These are phyloP conservation scores for Xylona heveae DNA, from an alignment of 495 filamentous ascomycete genomes.

Conservation along the genomic window DNA sequence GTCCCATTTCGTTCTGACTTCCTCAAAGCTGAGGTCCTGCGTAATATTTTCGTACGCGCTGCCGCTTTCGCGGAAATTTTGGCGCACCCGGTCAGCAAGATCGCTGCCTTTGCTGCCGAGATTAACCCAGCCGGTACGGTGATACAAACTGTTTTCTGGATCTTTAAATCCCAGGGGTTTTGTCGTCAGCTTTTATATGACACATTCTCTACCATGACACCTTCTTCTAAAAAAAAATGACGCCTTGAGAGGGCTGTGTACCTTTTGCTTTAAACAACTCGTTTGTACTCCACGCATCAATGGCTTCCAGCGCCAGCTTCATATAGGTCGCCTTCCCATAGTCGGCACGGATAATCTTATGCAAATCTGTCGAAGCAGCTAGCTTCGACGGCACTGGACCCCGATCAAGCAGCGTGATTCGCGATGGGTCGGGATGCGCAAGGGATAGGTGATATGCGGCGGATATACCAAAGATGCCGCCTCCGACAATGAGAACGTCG, in stretches of 20 bases:
- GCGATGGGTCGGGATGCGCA: slow-evolving; percentile 8
- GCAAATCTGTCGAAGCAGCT: slow-evolving; percentile 13
- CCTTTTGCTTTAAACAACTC: slow-evolving; percentile 2
- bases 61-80: background rate
- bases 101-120: slow-evolving; percentile 3
- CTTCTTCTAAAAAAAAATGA: slow-evolving; percentile 4
- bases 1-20: background rate
- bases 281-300: slow-evolving; percentile 11
- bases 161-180: slow-evolving; percentile 15
- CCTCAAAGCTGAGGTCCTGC: background rate
- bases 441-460: slow-evolving; percentile 22
- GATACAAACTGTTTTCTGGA: slow-evolving; percentile 15
- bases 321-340: slow-evolving; percentile 12
- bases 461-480: slow-evolving; percentile 22
- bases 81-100: background rate
- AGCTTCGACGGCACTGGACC: slow-evolving; percentile 7
- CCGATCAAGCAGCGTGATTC: slow-evolving; percentile 15
- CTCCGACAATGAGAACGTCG: slow-evolving; percentile 20
- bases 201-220: background rate
- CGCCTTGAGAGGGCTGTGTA: slow-evolving; percentile 1
- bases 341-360: slow-evolving; percentile 16
- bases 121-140: slow-evolving; percentile 15
- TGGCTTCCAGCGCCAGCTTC: slow-evolving; percentile 11
- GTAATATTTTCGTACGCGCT: background rate
- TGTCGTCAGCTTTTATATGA: slow-evolving; percentile 6